Conservation (phyloP, 75 land plant genomes). For the Isoetes taiwanensis region DNA sequence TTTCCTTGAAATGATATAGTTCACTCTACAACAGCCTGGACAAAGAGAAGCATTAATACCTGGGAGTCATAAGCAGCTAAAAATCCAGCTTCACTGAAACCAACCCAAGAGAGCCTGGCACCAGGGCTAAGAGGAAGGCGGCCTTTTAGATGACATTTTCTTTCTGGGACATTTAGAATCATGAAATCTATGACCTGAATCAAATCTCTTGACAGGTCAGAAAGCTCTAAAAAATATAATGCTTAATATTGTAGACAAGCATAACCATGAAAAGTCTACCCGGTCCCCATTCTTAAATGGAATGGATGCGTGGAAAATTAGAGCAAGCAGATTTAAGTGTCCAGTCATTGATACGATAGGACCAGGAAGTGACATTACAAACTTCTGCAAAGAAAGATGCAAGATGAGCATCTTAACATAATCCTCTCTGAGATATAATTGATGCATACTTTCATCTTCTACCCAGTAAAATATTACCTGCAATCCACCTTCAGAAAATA, state of each 20-base stretch:
- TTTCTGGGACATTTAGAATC: constrained; percentile 41
- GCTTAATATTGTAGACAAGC: too few relatives aligned
- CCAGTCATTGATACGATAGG: constrained; percentile 85
- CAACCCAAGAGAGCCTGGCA: constrained; percentile 75
- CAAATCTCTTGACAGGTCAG: too few relatives aligned
- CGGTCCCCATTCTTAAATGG: constrained; percentile 68
- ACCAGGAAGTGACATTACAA: constrained; percentile 59
- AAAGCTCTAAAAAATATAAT: too few relatives aligned
- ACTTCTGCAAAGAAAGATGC: constrained; percentile 35
- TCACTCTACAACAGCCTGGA: too few relatives aligned
- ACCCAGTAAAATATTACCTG: too few relatives aligned
- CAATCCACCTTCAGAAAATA: constrained; percentile 80
- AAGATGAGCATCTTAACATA: too few relatives aligned
- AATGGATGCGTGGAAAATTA: constrained; percentile 64
- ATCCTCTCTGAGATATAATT: too few relatives aligned
- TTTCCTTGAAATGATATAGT: too few relatives aligned
- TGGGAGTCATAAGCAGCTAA: constrained; percentile 79
- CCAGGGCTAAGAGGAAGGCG: constrained; percentile 72
- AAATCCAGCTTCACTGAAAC: constrained; percentile 83
- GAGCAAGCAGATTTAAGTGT: constrained; percentile 45
- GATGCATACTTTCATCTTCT: too few relatives aligned
- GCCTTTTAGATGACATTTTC: constrained; percentile 33
- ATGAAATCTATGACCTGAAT: constrained; percentile 53
- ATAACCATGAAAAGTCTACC: too few relatives aligned
- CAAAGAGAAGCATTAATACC: constrained; percentile 25